These are phyloP conservation scores for Thalassia testudinum DNA, from an alignment of 116 monocot genomes.

Conservation along the genomic window DNA sequence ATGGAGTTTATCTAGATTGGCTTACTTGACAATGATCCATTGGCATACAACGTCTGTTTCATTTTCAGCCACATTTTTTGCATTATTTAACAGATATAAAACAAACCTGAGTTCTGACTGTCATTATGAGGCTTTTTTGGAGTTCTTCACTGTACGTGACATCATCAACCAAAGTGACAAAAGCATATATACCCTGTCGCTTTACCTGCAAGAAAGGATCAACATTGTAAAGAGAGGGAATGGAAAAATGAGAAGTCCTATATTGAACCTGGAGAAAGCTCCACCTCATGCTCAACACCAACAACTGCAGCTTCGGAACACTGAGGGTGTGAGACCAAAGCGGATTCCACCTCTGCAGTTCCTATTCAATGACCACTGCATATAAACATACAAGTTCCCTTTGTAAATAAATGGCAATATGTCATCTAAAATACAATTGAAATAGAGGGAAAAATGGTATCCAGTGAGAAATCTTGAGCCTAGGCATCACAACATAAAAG, in stretches of 20 bases:
- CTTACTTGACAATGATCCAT: too few species aligned
- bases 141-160: slow-evolving; percentile 83
- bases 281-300: slow-evolving; percentile 93
- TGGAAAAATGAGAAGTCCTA: not conserved
- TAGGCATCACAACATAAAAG: not conserved
- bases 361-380: slow-evolving; percentile 97
- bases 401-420: not conserved
- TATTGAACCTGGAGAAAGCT: too few species aligned
- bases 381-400: slow-evolving; percentile 1
- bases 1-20: too few species aligned
- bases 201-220: slow-evolving; percentile 43
- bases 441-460: not conserved
- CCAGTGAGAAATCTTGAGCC: not conserved
- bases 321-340: slow-evolving; percentile 85
- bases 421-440: not conserved
- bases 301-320: slow-evolving; percentile 98
- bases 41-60: too few species aligned
- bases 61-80: too few species aligned
- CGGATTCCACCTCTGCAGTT: slow-evolving; percentile 97
- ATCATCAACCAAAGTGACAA: slow-evolving; percentile 83
- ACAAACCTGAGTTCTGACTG: slow-evolving; percentile 73
- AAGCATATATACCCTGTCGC: slow-evolving; percentile 97
- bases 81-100: not conserved
- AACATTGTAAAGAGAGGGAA: not conserved
- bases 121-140: slow-evolving; percentile 49